A percentile compares a stretch with the other conserved stretches of the same genome.
Evolutionary conservation across 768 basidiomycete genomes (phyloP).

Genomic region (Austroboletus eburneus): DNA sequence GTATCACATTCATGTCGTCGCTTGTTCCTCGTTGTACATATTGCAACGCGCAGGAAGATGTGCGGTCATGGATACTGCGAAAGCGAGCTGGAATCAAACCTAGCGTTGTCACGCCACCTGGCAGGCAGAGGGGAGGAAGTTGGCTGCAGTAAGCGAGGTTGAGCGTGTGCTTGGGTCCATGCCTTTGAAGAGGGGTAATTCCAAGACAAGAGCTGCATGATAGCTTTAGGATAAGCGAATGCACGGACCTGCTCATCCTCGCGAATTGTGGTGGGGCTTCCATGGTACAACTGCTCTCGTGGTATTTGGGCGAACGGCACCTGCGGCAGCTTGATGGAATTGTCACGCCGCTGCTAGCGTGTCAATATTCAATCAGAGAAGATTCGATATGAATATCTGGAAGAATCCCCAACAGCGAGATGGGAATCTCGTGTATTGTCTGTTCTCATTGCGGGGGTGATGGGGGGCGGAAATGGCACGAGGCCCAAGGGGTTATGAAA

Average conservation of each 20-base stretch:
- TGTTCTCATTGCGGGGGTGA: constrained; percentile 20
- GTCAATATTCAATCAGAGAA: constrained; percentile 17
- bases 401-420: constrained; percentile 10
- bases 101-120: constrained; percentile 20
- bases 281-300: constrained; percentile 2
- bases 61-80: constrained; percentile 23
- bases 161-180: constrained; percentile 17
- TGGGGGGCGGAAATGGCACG: constrained; percentile 17
- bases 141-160: constrained; percentile 28
- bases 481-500: constrained; percentile 20
- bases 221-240: no score
- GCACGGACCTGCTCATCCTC: constrained; percentile 4
- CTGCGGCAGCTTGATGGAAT: background rate
- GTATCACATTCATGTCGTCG: constrained; percentile 26
- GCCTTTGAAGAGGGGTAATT: constrained; percentile 15
- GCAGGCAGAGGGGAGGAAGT: constrained; percentile 25
- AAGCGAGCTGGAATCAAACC: constrained; percentile 18
- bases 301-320: constrained; percentile 4
- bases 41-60: constrained; percentile 24
- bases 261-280: constrained; percentile 1
- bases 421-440: constrained; percentile 14
- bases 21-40: constrained; percentile 19
- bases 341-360: constrained; percentile 11
- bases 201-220: constrained; percentile 10
- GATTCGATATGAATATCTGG: constrained; percentile 16